Conservation (phyloP, 371 early-diverging fungal species). For the Actinomucor elegans region DNA sequence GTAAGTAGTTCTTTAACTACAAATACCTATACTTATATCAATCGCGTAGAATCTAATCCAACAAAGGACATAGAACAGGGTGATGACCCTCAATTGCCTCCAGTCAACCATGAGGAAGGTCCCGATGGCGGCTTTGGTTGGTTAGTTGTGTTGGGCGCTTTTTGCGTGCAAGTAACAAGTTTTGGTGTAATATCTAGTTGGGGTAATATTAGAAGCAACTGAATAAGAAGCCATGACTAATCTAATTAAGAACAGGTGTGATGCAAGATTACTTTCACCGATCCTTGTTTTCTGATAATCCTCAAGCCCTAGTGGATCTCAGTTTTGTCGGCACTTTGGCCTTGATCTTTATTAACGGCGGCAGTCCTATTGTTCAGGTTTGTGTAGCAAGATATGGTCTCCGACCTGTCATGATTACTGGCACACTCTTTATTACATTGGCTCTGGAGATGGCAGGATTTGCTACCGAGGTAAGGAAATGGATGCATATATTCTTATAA, state of each 20-base stretch:
- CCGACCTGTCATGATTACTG: conserved; percentile 24
- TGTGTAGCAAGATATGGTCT: conserved; percentile 24
- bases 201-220: too few relatives aligned
- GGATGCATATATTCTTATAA: not conserved
- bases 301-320: conserved; percentile 24
- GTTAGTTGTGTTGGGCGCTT: conserved; percentile 58
- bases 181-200: conserved; percentile 49
- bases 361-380: conserved; percentile 35
- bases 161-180: conserved; percentile 54
- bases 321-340: conserved; percentile 44
- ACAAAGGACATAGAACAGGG: not conserved
- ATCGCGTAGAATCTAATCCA: too few relatives aligned
- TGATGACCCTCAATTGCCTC: not conserved
- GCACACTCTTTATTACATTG: conserved; percentile 20
- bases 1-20: not conserved
- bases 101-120: conserved; percentile 22
- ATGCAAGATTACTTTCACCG: conserved; percentile 32
- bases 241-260: conserved; percentile 28
- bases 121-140: conserved; percentile 61
- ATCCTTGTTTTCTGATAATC: conserved; percentile 16
- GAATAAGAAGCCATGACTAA: too few relatives aligned
- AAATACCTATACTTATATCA: not conserved
- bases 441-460: conserved; percentile 41
- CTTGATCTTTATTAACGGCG: conserved; percentile 29
- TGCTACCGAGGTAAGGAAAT: conserved; percentile 29